Base-by-base conservation (phyloP, 2,329 filamentous ascomycete species). In the Pestalotiopsis sp. region DNA sequence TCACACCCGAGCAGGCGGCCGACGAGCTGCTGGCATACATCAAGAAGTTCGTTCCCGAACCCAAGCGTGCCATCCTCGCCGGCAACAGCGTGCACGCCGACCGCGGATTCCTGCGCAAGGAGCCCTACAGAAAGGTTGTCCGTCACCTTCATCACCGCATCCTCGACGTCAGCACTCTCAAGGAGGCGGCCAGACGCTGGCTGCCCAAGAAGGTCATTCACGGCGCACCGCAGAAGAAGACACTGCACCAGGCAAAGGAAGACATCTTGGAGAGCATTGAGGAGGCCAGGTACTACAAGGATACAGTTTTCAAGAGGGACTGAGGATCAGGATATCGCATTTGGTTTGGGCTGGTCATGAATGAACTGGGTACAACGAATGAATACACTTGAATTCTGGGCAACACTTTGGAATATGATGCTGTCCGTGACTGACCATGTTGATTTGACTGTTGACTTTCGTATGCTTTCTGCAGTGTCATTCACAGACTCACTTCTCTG, bases 221-320 rank as follows among this genome's bases (percentile, higher is more conserved):
- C 67, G 83, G 84, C 59, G 90, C 88, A 36, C 95, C 95, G 13
- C 80, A 77, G 71, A 98, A 98, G 84, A 88, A 87, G 77, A 89
- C 88, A 49, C 83, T 90, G 65, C 96, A 99, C 82, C 89, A 95
- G 80, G 96, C 96, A 0, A 90, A 88, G 74, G 90, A 93, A 67
- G 96, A 99, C 80, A 97, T 99, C 68, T 80, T 98, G 70, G 96
- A 99, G 83, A 98, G 95, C 80, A 98, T 99, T 71, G 91, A 88
- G 68, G 96, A 99, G 83, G 95, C 95, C 67, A 89, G 84, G 75
- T 98, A 92, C 78, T 98, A 97, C 80, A 89, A 88, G 75, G 84
- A 91, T 69, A 83, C 82, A 20, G 87, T 97, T 67, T 97, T 97
- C 60, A 61, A 66, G 66, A 66, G 23, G 36, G 59, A 27, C 38